Percentiles rank a stretch among this genome's conserved stretches.
Evolutionary conservation across 345 rosid species (phyloP).

Genomic region (Reutealis trisperma): DNA sequence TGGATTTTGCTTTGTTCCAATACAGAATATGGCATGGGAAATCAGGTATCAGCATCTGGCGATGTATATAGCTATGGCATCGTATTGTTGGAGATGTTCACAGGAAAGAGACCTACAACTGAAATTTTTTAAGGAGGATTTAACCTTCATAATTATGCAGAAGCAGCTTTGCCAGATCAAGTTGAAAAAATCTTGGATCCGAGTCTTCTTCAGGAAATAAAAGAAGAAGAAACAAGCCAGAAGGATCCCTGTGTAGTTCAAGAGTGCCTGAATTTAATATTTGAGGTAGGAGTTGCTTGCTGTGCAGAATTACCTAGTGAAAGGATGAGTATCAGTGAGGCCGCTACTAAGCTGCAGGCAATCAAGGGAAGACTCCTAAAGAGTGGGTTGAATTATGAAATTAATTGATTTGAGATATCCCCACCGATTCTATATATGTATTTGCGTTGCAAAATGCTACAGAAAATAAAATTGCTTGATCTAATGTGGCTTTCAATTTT

Average conservation of each 20-base stretch:
- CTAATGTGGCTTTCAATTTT: no score
- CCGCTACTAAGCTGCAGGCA: background rate
- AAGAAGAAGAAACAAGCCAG: background rate
- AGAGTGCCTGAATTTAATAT: conserved; percentile 9
- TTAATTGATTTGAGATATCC: no score
- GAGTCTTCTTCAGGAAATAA: conserved; percentile 15
- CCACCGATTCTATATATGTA: no score
- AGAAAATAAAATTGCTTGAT: no score
- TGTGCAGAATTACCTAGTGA: conserved; percentile 10
- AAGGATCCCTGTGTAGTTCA: background rate
- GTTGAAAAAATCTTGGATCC: background rate
- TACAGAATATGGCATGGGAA: conserved; percentile 13
- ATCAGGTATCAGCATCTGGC: background rate
- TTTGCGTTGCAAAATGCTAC: no score
- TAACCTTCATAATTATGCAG: conserved; percentile 11
- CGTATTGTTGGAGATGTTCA: conserved; percentile 4
- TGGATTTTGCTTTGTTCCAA: no score
- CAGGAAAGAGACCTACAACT: conserved; percentile 3
- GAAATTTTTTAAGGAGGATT: background rate
- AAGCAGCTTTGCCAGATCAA: background rate
- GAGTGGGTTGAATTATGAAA: background rate
- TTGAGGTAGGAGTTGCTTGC: conserved; percentile 12
- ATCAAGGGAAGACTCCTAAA: conserved; percentile 14
- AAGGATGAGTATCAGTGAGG: conserved; percentile 15
- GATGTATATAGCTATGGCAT: conserved; percentile 15